Evolutionary conservation across 73 alveolate species (phyloP).

Genomic region (Effrenium voratum): DNA sequence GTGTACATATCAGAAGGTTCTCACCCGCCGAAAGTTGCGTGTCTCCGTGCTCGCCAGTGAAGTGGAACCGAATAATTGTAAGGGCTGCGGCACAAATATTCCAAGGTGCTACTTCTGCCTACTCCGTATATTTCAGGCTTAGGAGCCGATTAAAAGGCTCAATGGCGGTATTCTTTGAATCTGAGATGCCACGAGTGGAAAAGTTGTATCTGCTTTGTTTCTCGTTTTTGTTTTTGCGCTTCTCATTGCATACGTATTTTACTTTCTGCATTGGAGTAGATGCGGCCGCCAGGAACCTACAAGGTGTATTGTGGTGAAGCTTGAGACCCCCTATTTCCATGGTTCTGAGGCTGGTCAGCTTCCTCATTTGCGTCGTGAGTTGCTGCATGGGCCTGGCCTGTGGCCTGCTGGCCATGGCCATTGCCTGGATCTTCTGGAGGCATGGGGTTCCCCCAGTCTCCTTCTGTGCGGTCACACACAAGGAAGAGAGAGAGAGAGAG

Average conservation of each 20-base stretch:
- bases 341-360: conserved; percentile 52
- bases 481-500: too few relatives aligned
- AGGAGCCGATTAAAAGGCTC: too few relatives aligned
- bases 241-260: neutral
- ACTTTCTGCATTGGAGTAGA: neutral
- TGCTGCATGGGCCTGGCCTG: conserved; percentile 47
- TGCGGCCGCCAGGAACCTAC: neutral
- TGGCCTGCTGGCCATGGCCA: conserved; percentile 74
- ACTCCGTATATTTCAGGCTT: too few relatives aligned
- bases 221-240: neutral
- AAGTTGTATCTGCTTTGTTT: neutral
- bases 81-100: too few relatives aligned
- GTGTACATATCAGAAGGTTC: too few relatives aligned
- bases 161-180: neutral
- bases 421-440: conserved; percentile 56
- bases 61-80: too few relatives aligned
- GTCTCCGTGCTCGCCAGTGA: too few relatives aligned
- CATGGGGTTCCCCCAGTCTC: too few relatives aligned
- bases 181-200: neutral
- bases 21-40: too few relatives aligned
- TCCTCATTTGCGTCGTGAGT: conserved; percentile 56
- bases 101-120: too few relatives aligned
- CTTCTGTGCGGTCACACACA: too few relatives aligned
- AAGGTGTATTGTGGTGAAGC: neutral
- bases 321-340: neutral